phyloP scores from a whole-genome alignment of 306 rosid species.

The Casuarina equisetifolia region DNA sequence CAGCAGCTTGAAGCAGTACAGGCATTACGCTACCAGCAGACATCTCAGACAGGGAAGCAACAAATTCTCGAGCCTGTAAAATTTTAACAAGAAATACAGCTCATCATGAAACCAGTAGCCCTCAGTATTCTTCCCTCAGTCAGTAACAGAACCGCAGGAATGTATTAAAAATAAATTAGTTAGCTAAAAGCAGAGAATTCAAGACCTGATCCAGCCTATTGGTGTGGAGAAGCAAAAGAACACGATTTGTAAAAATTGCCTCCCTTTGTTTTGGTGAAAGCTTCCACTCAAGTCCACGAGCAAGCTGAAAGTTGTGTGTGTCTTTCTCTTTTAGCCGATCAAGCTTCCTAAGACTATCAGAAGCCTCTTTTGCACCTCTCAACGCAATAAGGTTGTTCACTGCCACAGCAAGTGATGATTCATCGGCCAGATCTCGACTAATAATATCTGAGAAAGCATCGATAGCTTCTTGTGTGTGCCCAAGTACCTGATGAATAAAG shows the following conservation, averaged over 20 bases:
- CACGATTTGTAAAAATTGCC: conserved; percentile 75
- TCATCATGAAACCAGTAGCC: conserved; percentile 31
- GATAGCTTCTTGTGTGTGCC: conserved; percentile 66
- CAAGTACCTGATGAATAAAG: conserved; percentile 72
- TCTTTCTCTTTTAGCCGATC: conserved; percentile 88
- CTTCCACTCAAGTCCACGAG: conserved; percentile 70
- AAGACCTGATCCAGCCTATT: conserved; percentile 88
- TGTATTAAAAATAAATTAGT: neutral
- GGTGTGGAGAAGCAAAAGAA: conserved; percentile 89
- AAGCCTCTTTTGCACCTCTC: conserved; percentile 90
- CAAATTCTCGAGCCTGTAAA: conserved; percentile 85
- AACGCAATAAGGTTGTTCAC: conserved; percentile 79
- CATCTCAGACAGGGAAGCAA: conserved; percentile 68
- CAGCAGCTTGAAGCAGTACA: conserved; percentile 76
- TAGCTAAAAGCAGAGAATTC: conserved; percentile 9
- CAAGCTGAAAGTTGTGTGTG: conserved; percentile 62
- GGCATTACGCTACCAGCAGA: conserved; percentile 76
- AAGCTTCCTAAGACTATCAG: conserved; percentile 89
- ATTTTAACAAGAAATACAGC: conserved; percentile 9
- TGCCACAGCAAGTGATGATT: conserved; percentile 83
- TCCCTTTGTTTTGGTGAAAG: conserved; percentile 71
- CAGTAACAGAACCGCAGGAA: neutral
- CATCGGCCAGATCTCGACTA: conserved; percentile 79
- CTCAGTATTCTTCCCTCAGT: neutral
- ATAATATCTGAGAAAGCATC: conserved; percentile 66